Evolutionary conservation across 495 filamentous ascomycete species (phyloP).

Genomic region (Penicillium waksmanii): DNA sequence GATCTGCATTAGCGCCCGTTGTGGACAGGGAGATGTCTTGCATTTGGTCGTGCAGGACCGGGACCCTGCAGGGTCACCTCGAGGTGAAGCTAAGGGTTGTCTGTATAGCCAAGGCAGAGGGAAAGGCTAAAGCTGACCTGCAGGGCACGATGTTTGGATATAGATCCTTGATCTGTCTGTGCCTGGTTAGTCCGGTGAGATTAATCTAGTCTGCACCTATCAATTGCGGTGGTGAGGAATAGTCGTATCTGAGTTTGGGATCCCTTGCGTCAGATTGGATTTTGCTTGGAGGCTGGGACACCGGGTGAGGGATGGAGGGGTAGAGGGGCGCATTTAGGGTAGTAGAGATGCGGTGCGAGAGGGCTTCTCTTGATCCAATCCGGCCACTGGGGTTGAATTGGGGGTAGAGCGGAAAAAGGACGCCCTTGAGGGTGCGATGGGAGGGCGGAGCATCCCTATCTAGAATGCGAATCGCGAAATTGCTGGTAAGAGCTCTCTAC

Average conservation of each 20-base stretch:
- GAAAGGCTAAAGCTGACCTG: no score
- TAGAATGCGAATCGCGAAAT: not conserved
- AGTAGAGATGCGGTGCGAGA: not conserved
- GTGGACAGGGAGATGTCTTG: slow-evolving; percentile 28
- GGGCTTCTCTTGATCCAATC: not conserved
- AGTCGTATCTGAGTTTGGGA: slow-evolving; percentile 15
- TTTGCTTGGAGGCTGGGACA: slow-evolving; percentile 1
- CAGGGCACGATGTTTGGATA: not conserved
- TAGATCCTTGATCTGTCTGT: slow-evolving; percentile 13
- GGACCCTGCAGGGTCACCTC: slow-evolving; percentile 10
- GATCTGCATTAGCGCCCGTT: slow-evolving; percentile 22
- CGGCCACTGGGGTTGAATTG: not conserved
- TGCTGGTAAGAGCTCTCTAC: not conserved
- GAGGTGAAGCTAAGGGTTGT: not conserved
- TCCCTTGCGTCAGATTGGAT: slow-evolving; percentile 33
- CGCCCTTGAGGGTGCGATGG: not conserved
- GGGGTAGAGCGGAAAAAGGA: not conserved
- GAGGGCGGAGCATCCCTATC: not conserved
- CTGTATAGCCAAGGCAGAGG: not conserved
- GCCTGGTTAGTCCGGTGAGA: slow-evolving; percentile 4
- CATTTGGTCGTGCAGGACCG: slow-evolving; percentile 17
- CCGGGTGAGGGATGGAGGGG: slow-evolving; percentile 5
- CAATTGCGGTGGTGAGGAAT: slow-evolving; percentile 3
- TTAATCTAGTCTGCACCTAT: slow-evolving; percentile 19
- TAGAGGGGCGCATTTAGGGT: not conserved